Conservation (phyloP, 768 basidiomycete species). For the Termitomyces eurrhizus region DNA sequence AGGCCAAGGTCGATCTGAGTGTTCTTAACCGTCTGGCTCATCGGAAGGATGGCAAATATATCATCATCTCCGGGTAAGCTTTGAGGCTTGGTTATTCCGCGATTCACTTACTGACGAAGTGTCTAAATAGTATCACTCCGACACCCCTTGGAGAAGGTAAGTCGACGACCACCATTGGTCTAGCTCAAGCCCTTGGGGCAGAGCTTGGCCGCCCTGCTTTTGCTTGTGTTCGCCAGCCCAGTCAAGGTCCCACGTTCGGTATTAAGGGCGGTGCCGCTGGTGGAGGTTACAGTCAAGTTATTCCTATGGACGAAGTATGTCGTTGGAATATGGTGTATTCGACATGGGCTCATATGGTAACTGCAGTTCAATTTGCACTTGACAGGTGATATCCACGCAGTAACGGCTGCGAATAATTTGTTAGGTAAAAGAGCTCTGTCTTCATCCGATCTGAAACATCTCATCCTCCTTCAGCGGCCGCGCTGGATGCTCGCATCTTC, state of each 20-base stretch:
- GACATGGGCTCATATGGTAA: background rate
- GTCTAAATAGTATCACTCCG: constrained; percentile 72
- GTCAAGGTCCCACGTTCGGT: constrained; percentile 98
- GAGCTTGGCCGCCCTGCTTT: constrained; percentile 91
- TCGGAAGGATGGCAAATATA: constrained; percentile 92
- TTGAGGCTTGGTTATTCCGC: background rate
- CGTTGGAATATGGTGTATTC: background rate
- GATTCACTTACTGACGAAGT: background rate
- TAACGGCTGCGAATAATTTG: constrained; percentile 95
- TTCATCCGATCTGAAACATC: background rate
- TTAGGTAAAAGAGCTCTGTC: constrained; percentile 51
- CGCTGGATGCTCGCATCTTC: constrained; percentile 95
- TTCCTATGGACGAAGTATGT: constrained; percentile 94
- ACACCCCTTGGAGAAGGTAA: constrained; percentile 98
- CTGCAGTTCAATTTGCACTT: constrained; percentile 89
- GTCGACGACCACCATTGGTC: constrained; percentile 95
- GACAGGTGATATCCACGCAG: constrained; percentile 97
- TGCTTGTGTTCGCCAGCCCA: constrained; percentile 96
- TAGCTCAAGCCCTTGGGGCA: constrained; percentile 94
- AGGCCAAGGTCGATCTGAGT: constrained; percentile 93
- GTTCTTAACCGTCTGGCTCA: constrained; percentile 81
- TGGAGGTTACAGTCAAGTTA: constrained; percentile 97
- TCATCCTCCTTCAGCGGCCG: constrained; percentile 61
- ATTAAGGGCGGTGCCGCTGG: constrained; percentile 99
- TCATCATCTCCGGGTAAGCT: constrained; percentile 83